A percentile compares a stretch with the other conserved stretches of the same genome.
Conservation (phyloP, 192 early-diverging fungal genomes). For the Podila epicladia region DNA sequence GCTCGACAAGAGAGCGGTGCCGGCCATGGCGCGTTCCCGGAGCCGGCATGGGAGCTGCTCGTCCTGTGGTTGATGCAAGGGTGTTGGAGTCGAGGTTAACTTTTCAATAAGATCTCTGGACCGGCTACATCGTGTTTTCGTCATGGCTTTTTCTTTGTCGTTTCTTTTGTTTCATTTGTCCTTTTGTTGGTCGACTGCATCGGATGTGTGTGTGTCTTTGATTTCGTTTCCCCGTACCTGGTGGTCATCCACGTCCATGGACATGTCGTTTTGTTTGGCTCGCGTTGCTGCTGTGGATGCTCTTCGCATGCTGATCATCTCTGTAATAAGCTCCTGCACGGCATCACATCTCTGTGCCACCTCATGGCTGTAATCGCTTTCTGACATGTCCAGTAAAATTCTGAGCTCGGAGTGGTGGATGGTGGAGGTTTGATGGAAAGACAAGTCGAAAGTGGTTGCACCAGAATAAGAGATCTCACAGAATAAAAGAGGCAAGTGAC, state of each 20-base stretch:
- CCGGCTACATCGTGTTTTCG: no score
- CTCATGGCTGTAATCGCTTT: slow-evolving; percentile 5
- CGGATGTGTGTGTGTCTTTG: no score
- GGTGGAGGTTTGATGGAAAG: no score
- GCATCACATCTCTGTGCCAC: slow-evolving; percentile 25
- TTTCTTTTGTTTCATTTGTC: no score
- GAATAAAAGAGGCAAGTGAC: no score
- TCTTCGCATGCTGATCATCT: slow-evolving; percentile 18
- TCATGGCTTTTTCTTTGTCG: no score
- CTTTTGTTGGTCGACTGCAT: no score
- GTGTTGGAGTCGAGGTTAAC: no score
- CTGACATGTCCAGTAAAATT: neutral
- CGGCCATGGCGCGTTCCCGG: neutral
- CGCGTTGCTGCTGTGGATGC: neutral
- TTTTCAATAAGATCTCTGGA: no score
- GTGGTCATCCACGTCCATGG: slow-evolving; percentile 33
- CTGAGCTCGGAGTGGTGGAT: no score
- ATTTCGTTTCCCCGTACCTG: neutral
- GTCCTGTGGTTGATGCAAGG: neutral
- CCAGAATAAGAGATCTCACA: no score
- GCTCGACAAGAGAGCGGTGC: slow-evolving; percentile 5
- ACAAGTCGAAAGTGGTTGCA: no score
- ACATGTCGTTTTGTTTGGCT: slow-evolving; percentile 6
- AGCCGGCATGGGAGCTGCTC: neutral
- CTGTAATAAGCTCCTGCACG: slow-evolving; percentile 17